Base-by-base conservation (phyloP, 164 flowering plant species). In the Magnolia officinalis region DNA sequence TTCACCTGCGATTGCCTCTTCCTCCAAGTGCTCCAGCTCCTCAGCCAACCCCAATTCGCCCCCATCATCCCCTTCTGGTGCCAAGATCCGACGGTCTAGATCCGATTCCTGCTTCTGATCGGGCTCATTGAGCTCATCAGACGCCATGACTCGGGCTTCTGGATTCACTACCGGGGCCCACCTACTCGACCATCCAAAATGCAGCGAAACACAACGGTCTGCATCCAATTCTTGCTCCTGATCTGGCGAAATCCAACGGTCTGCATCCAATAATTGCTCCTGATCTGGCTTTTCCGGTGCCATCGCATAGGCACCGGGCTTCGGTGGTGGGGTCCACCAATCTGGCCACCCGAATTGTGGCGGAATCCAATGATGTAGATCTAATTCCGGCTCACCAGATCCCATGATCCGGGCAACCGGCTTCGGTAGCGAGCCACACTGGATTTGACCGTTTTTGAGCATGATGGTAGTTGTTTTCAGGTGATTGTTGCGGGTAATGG, bases 1-100 rank as follows among this genome's bases (percentile, higher is more conserved):
- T 1, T 85, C 87, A 8, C 90, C 91, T 87, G 88, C 85, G 52
- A 89, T 85, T 4, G 94, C 88, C 78, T 92, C 91, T 55, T 70
- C 83, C 73, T 86, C 93, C 81, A 90, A 76, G 65, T 87, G 84
- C 84, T 92, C 96, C 74, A 90, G 16, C 52, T 79, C 74, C 83
- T 88, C 88, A 61, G 80, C 87, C 63, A 84, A 20, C 37, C 83
- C 86, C 24, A 19, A 14, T 51, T 51, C 51, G n/a, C 6, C 24
- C 0, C 16, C 26, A n/a, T 45, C 55, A 73, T 85, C 75, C 59
- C 63, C 72, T 82, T 84, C 81, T 83, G 20, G 21, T 82, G 31
- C 74, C 61, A 81, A 75, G 11, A 21, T 73, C 52, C 9, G 19
- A 59, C 75, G 67, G 9, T 61, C 45, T 49, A 23, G 63, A 20